Evolutionary conservation across 768 basidiomycete species (phyloP), one percentile per base, ranked within the genome.

Genomic region (Chiua virens): DNA sequence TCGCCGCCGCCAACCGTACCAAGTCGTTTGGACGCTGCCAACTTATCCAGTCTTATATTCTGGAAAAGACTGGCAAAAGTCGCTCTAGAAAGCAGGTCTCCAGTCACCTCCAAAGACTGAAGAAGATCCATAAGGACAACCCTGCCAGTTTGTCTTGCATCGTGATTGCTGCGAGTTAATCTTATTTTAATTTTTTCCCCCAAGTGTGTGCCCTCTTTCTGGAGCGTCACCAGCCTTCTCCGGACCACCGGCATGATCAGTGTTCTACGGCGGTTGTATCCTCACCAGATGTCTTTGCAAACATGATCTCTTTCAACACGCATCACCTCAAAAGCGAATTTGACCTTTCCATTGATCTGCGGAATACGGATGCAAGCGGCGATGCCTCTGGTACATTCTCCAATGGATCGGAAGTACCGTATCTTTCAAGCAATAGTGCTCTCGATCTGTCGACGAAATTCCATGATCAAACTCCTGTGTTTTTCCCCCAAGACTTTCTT

Each of bases 41-140:
- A 53, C 63, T 72, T 20, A 74, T 72, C 30, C 71, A 74, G 27
- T 69, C 70, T 1, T 72, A 74, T 40, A 62, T 72, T 28, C 49
- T 70, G 21, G 67, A 73, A 42, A 72, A 70, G 52, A 72, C 71
- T 14, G 71, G 71, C 14, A 72, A 65, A 53, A 70, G 61, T 50
- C 69, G 71, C 15, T 71, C 72, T 34, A 60, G 71, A 49, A 72
- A 72, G 55, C 71, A 72, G 50, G 72, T 72, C 28, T 73, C 71
- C 22, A 72, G 71, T 52, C 73, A 74, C 35, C 62, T 72, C 41
- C 71, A 72, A 55, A 57, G 73, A 43, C 45, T 72, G 14, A 71
- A 74, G 46, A 73, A 67, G 32, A 62, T 62, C 11, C 59, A 70
- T 13, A 68, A 63, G 39, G 57, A 69, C 43, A 61, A 71, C 41